These are phyloP conservation scores for Neobulgaria alba DNA, from an alignment of 2,329 filamentous ascomycete genomes.

Conservation along the genomic window DNA sequence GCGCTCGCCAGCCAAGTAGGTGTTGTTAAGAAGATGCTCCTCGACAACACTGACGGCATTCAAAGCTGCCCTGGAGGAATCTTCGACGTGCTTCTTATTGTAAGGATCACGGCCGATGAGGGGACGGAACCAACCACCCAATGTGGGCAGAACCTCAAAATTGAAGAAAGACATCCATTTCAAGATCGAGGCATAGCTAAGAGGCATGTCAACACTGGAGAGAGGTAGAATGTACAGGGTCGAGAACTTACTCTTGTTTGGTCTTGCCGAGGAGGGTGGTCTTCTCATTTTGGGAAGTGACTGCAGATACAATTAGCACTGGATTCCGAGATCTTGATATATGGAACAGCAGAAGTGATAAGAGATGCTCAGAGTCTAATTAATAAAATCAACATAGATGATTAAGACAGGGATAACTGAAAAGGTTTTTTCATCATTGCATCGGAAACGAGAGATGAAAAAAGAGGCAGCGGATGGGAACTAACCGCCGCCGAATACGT, in stretches of 20 bases:
- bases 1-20: slow-evolving; percentile 95
- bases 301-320: slow-evolving; percentile 39
- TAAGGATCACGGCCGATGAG: slow-evolving; percentile 74
- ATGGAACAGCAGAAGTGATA: slow-evolving; percentile 2
- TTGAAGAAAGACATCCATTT: slow-evolving; percentile 98
- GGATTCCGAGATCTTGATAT: slow-evolving; percentile 6
- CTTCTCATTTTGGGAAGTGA: slow-evolving; percentile 99
- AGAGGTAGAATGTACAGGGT: neutral
- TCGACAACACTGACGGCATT: slow-evolving; percentile 69
- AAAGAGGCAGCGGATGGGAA: slow-evolving; percentile 1
- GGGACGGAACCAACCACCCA: slow-evolving; percentile 79
- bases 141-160: slow-evolving; percentile 64
- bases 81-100: slow-evolving; percentile 97
- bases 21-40: slow-evolving; percentile 83
- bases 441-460: slow-evolving; percentile 16
- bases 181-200: slow-evolving; percentile 85
- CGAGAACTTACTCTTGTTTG: slow-evolving; percentile 78
- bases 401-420: slow-evolving; percentile 99
- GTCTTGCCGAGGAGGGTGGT: slow-evolving; percentile 98
- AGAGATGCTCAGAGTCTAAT: slow-evolving; percentile 67
- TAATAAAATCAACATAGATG: slow-evolving; percentile 69
- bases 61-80: slow-evolving; percentile 58
- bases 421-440: slow-evolving; percentile 43
- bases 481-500: too few relatives aligned
- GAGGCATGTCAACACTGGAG: slow-evolving; percentile 12